Base-by-base conservation (phyloP, 306 rosid genomes). In the Medicago ruthenica region DNA sequence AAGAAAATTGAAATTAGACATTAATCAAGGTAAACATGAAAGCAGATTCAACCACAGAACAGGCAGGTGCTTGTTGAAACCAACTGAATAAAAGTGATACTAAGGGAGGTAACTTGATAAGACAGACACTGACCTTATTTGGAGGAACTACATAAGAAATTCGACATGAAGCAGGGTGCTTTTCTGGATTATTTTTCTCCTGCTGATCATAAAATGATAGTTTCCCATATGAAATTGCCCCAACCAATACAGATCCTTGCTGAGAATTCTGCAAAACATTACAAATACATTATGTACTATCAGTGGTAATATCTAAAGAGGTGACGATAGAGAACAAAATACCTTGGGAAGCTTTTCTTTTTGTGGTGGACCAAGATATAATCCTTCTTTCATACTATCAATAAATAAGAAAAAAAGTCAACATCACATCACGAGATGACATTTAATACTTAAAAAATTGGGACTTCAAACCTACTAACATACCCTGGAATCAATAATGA, bases 261-360 rank as follows among this genome's bases (percentile, higher is more conserved):
- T 84, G 84, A 81, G 86, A 84, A 87, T 77, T 85, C 98, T 95
- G 88, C 71, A 74, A 77, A 79, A 83, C 51, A 27, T 74, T 70
- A 61, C 13, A 47, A 66, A 42, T 13, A 13, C 24, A 70, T 70
- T 63, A 73, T 27, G 48, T 58, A 68, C 73, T 50, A 68, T 31
- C 55, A 71, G n/a, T 9, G 70, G 34, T 55, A 64, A 67, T 45
- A 58, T 57, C 70, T 65, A 60, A 47, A 55, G 59, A 41, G 59
- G 18, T 22, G 63, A 77, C 79, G 27, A 63, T 11, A 8, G 81
- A 64, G 62, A 78, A 15, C 12, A 67, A 8, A 16, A 54, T 81
- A 95, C 98, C 98, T 95, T 95, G 51, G 93, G 97, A 67, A 95
- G 86, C 83, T 92, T 95, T 73, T 92, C 97, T 83, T 89, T 90